Conservation (phyloP, 257 asterid species). For the Leptodermis oblonga region DNA sequence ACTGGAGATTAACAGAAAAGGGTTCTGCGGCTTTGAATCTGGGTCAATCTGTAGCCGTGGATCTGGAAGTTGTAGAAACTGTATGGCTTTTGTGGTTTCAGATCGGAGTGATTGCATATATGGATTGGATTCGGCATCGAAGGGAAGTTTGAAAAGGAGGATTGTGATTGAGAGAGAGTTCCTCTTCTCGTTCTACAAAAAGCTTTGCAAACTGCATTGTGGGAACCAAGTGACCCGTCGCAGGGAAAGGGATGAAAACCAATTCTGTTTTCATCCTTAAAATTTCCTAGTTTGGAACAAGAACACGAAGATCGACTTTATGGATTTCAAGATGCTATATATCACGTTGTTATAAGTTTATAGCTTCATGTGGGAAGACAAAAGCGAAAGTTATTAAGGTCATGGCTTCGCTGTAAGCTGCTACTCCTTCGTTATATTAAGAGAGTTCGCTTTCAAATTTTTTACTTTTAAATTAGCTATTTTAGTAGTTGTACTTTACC, state of each 20-base stretch:
- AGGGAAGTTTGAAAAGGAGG: slow-evolving; percentile 32
- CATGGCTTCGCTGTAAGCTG: no score
- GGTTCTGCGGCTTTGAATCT: not conserved
- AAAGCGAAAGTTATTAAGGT: no score
- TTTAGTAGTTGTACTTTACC: no score
- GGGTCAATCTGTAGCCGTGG: no score
- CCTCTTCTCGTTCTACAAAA: slow-evolving; percentile 36
- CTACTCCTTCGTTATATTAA: no score
- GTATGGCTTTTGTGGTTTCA: slow-evolving; percentile 16
- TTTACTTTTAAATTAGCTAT: no score
- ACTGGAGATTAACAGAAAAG: not conserved
- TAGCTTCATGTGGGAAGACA: no score
- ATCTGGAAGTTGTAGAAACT: slow-evolving; percentile 26
- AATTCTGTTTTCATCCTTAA: slow-evolving; percentile 33
- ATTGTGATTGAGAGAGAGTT: slow-evolving; percentile 43
- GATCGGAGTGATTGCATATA: slow-evolving; percentile 12
- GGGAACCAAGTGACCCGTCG: slow-evolving; percentile 55
- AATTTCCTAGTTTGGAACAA: no score
- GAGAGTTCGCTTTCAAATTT: no score
- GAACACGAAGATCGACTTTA: no score
- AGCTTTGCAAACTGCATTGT: slow-evolving; percentile 54
- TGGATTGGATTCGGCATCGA: slow-evolving; percentile 18
- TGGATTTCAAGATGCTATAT: no score
- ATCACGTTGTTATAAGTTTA: no score
- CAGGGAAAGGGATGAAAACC: slow-evolving; percentile 54